Base-by-base conservation (phyloP, 2,329 filamentous ascomycete genomes). In the Bipolaris cookei region DNA sequence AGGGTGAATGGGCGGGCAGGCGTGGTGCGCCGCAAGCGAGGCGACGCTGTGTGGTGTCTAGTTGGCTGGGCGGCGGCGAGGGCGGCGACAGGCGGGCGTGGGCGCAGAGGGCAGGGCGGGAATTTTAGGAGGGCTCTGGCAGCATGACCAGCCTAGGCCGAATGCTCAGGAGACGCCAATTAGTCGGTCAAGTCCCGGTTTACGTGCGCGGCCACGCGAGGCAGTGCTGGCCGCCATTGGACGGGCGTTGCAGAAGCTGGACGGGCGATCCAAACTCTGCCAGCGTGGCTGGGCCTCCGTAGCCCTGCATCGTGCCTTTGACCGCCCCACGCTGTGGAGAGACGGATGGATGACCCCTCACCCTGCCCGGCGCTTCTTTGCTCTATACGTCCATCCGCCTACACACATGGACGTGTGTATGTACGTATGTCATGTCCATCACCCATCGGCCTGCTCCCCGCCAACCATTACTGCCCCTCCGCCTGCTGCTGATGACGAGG, bases 191-290 rank as follows among this genome's bases (percentile, higher is more conserved):
- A 41, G 51, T 58, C 54, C 55, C 57, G 53, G 58, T 58, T 65
- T 61, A 59, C 58, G 49, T 63, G 59, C 62, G 60, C 42, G 38
- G 56, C 54, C 53, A 64, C 39, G 56, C 47, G 54, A 61, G 54
- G 50, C 35, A 58, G 54, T 52, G 49, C 25, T 46, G 39, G 53
- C 58, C 61, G 59, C 63, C 52, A 68, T 68, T 67, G 64, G 64
- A 51, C 57, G 42, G 20, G 21, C 7, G 34, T 44, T 55, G 59
- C 58, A 50, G 54, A 62, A 42, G 55, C 53, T 56, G 59, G 35
- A 56, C 43, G 39, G 23, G 56, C 54, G 41, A 53, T 54, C 46
- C 28, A 59, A 64, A 54, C 52, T 55, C 58, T 54, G 55, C 55
- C 55, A 58, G 62, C 54, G 62, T 62, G 61, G 59, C 59, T 62